Evolutionary conservation across 2,329 filamentous ascomycete species (phyloP).

Genomic region (Sporothrix humicola): DNA sequence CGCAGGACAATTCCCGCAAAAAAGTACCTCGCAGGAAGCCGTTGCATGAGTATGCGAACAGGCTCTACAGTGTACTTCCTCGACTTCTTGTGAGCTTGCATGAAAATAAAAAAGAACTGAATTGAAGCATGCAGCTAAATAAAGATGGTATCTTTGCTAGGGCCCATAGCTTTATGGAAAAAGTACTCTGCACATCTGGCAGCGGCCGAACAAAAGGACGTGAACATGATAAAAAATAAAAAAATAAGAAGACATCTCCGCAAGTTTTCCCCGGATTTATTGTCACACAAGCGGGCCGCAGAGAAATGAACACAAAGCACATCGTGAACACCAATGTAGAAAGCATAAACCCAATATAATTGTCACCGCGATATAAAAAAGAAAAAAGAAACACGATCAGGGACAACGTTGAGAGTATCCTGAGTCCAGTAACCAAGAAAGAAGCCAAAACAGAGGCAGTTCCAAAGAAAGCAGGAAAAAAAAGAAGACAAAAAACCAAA

Average conservation of each 20-base stretch:
- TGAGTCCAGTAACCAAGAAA: not conserved
- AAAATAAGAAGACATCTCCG: not conserved
- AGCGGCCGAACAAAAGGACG: not conserved
- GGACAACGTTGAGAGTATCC: not conserved
- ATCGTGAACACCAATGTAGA: not conserved
- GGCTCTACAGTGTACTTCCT: too few relatives aligned
- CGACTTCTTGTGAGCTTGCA: too few relatives aligned
- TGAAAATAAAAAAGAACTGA: not conserved
- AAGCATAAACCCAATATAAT: not conserved
- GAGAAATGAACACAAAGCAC: too few relatives aligned
- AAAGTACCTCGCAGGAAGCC: not conserved
- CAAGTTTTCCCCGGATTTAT: too few relatives aligned
- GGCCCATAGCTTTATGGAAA: not conserved
- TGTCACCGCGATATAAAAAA: not conserved
- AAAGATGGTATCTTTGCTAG: slow-evolving; percentile 8
- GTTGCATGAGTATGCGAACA: not conserved
- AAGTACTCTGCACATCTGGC: not conserved
- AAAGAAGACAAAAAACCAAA: not conserved
- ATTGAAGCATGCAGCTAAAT: not conserved
- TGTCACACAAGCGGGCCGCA: too few relatives aligned
- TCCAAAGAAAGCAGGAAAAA: not conserved
- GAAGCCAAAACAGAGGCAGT: not conserved
- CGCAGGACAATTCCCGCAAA: not conserved
- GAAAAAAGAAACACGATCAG: not conserved
- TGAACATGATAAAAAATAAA: not conserved